Conservation (phyloP, 2,329 filamentous ascomycete genomes). For the Arthrinium phaeospermum region DNA sequence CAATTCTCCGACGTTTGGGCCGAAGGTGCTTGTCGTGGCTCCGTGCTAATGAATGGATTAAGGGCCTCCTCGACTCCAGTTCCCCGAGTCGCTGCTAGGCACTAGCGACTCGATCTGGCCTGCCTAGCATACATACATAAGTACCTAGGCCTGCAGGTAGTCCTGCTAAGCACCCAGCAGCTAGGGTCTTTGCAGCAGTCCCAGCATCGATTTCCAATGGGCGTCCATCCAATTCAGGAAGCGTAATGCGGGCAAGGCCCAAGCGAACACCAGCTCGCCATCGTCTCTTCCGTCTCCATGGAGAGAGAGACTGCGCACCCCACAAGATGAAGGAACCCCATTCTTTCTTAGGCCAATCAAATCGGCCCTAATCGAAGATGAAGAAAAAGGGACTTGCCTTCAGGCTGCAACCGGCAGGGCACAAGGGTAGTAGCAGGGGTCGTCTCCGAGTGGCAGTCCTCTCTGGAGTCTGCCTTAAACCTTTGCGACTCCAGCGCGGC, state of each 20-base stretch:
- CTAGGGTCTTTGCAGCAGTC: conserved; percentile 6
- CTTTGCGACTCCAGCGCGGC: conserved; percentile 10
- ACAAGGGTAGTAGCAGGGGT: not conserved
- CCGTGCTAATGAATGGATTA: conserved; percentile 1
- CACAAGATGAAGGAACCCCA: not conserved
- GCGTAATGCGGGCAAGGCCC: conserved; percentile 12
- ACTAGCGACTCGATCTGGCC: conserved; percentile 16
- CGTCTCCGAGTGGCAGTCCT: conserved; percentile 13
- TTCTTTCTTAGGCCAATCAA: conserved; percentile 13
- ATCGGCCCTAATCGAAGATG: conserved; percentile 8
- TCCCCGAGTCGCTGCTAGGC: conserved; percentile 4
- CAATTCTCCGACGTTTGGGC: conserved; percentile 21
- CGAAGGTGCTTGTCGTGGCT: conserved; percentile 18
- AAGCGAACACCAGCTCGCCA: conserved; percentile 14
- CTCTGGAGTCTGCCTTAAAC: not conserved
- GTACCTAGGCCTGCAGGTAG: not conserved
- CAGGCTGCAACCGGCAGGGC: not conserved
- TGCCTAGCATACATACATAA: conserved; percentile 12
- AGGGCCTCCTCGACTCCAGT: conserved; percentile 7
- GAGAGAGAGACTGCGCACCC: conserved; percentile 14
- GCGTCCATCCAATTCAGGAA: conserved; percentile 12
- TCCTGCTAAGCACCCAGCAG: not conserved
- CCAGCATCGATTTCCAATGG: not conserved
- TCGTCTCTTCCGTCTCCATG: conserved; percentile 1
- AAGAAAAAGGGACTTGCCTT: not conserved